Percentiles rank a stretch among this genome's conserved stretches.
phyloP scores from a whole-genome alignment of 176 grass and related monocot species.

The Saccharum officinarum region DNA sequence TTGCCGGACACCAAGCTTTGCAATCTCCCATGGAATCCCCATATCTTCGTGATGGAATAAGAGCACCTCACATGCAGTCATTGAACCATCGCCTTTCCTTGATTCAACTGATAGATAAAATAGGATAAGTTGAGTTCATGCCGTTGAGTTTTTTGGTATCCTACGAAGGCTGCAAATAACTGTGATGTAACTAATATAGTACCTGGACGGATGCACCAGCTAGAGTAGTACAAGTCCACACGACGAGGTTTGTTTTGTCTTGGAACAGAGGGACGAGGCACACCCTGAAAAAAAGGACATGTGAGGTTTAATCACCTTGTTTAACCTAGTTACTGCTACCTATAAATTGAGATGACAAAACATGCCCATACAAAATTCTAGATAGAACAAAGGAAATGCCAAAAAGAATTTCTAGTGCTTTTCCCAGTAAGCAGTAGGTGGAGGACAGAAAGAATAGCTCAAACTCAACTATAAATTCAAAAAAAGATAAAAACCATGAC shows the following conservation, averaged over 20 bases:
- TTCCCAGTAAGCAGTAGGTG: neutral
- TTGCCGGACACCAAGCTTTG: constrained; percentile 79
- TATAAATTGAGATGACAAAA: neutral
- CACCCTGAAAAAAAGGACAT: constrained; percentile 59
- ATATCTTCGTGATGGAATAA: constrained; percentile 95
- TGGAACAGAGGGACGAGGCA: constrained; percentile 66
- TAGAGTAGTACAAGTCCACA: constrained; percentile 98
- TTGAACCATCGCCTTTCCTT: constrained; percentile 67
- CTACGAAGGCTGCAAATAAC: neutral
- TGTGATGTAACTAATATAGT: neutral
- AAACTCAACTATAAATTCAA: neutral
- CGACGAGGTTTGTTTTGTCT: constrained; percentile 78
- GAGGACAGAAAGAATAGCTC: neutral
- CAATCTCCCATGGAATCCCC: constrained; percentile 89
- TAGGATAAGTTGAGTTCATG: constrained; percentile 12
- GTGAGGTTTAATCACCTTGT: constrained; percentile 5
- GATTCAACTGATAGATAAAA: constrained; percentile 60
- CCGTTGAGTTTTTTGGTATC: neutral
- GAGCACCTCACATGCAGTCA: constrained; percentile 90
- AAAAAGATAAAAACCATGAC: neutral
- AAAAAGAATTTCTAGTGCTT: neutral
- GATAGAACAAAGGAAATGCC: neutral
- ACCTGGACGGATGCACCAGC: constrained; percentile 98
- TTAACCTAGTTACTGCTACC: neutral
- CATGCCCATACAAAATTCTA: neutral